These are phyloP conservation scores for Ophiostoma perfectum DNA, from an alignment of 2,329 filamentous ascomycete genomes.

Conservation along the genomic window DNA sequence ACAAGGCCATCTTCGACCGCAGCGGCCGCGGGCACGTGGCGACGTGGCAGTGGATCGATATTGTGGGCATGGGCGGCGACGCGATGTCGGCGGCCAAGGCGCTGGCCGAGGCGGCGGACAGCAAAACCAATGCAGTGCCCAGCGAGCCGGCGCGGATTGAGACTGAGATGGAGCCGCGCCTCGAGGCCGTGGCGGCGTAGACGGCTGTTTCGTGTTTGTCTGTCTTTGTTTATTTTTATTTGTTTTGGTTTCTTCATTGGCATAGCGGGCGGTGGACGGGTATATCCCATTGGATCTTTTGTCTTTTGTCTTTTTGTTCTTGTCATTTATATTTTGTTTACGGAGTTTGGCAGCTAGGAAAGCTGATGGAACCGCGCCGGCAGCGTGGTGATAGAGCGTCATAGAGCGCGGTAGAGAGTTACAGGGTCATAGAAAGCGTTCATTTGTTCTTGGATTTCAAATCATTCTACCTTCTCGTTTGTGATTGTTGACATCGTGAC, in stretches of 20 bases:
- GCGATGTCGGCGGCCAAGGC: slow-evolving; percentile 20
- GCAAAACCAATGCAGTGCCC: slow-evolving; percentile 19
- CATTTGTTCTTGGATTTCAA: too few relatives aligned
- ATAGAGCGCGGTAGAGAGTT: neutral
- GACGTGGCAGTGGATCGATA: slow-evolving; percentile 50
- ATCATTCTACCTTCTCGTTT: too few relatives aligned
- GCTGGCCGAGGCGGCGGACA: neutral
- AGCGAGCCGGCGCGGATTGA: slow-evolving; percentile 23
- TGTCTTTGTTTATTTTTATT: neutral
- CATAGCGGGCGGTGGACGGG: neutral
- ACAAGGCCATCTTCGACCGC: slow-evolving; percentile 48
- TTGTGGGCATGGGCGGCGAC: slow-evolving; percentile 43
- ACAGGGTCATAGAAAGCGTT: too few relatives aligned
- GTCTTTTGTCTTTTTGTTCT: neutral
- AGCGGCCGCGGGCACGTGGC: slow-evolving; percentile 37
- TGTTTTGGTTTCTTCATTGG: neutral
- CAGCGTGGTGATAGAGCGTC: neutral
- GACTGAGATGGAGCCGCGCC: slow-evolving; percentile 15
- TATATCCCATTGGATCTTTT: neutral
- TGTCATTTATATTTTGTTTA: neutral
- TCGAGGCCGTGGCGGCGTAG: neutral
- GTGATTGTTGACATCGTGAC: too few relatives aligned
- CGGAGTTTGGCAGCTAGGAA: neutral
- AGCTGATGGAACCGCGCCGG: neutral
- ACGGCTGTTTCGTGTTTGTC: neutral